phyloP scores from a whole-genome alignment of 192 early-diverging fungal species.

The Helicostylum pulchrum region DNA sequence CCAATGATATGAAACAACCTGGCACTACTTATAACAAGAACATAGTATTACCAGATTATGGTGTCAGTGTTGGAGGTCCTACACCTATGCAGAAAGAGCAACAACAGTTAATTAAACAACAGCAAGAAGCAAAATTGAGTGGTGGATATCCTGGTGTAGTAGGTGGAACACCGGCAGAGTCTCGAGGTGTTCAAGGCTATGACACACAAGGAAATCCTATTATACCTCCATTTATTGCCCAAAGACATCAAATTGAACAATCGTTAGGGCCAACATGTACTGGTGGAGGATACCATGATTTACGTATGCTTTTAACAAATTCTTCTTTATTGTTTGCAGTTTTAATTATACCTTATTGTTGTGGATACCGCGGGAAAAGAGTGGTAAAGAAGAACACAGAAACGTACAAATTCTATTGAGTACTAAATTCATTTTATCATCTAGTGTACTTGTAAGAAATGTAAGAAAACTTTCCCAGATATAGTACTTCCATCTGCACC shows the following conservation, averaged over 20 bases:
- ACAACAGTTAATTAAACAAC: no score
- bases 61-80: no score
- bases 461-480: conserved; percentile 21
- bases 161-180: not conserved
- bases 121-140: no score
- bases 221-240: conserved; percentile 17
- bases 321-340: conserved; percentile 17
- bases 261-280: conserved; percentile 23
- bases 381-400: conserved; percentile 17
- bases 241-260: conserved; percentile 29
- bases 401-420: not conserved
- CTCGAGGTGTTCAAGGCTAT: conserved; percentile 9
- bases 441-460: conserved; percentile 32
- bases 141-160: conserved; percentile 16
- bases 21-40: no score
- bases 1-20: no score
- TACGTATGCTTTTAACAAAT: conserved; percentile 35
- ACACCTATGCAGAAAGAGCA: no score
- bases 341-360: conserved; percentile 29
- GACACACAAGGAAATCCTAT: conserved; percentile 16
- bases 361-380: conserved; percentile 27
- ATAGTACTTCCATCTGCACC: conserved; percentile 15
- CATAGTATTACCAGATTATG: no score
- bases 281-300: conserved; percentile 19
- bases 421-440: not conserved